Conservation (phyloP, 2,329 filamentous ascomycete species). For the Cryphonectria japonica region DNA sequence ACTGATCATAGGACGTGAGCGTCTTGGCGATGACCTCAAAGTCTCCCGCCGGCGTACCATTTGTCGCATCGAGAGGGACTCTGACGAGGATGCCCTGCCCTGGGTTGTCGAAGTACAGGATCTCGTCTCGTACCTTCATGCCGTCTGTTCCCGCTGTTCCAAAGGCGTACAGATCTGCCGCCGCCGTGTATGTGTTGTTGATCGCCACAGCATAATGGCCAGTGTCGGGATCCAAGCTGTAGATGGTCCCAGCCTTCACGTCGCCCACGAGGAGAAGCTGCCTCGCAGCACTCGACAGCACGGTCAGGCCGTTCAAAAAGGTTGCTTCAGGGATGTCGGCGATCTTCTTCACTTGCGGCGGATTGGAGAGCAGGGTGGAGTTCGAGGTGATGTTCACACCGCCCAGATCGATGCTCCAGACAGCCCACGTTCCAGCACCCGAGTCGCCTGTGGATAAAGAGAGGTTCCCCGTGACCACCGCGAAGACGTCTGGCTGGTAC, state of each 20-base stretch:
- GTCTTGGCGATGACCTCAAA: conserved; percentile 27
- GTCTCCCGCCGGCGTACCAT: conserved; percentile 29
- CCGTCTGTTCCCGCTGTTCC: conserved; percentile 34
- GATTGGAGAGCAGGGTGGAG: conserved; percentile 13
- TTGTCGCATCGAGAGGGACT: conserved; percentile 28
- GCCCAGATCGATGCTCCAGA: conserved; percentile 33
- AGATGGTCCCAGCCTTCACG: conserved; percentile 33
- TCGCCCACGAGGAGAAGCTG: conserved; percentile 34
- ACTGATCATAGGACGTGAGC: conserved; percentile 20
- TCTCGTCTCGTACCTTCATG: conserved; percentile 33
- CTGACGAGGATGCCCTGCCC: conserved; percentile 32
- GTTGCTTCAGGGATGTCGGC: conserved; percentile 32
- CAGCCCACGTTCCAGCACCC: conserved; percentile 30
- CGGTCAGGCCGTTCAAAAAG: conserved; percentile 36
- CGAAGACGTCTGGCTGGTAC: conserved; percentile 38
- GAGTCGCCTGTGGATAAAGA: conserved; percentile 29
- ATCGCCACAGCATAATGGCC: conserved; percentile 33
- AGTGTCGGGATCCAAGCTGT: conserved; percentile 32
- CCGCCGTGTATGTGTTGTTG: conserved; percentile 34
- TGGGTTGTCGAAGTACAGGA: conserved; percentile 37
- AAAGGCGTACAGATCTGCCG: conserved; percentile 24
- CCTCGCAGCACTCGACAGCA: conserved; percentile 25
- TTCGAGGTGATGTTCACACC: conserved; percentile 33
- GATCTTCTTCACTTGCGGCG: conserved; percentile 31
- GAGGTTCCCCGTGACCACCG: conserved; percentile 36